Percentiles rank a stretch among this genome's conserved stretches.
These are phyloP conservation scores for Dactylellina drechsleri DNA, from an alignment of 2,329 filamentous ascomycete species.

Conservation along the genomic window DNA sequence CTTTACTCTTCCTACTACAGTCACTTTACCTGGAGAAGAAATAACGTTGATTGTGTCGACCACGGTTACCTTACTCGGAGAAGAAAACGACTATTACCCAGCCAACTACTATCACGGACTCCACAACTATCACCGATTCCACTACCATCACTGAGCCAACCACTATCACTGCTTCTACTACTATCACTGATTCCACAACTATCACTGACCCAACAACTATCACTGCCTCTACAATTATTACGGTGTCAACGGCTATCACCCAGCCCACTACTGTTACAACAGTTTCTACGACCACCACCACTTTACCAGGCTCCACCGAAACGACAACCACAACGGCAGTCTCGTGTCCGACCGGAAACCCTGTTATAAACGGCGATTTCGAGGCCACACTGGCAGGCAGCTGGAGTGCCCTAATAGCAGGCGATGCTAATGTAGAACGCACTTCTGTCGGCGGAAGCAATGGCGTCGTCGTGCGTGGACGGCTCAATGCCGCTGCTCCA, in stretches of 20 bases:
- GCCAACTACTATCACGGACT: constrained; percentile 7
- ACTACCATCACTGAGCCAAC: constrained; percentile 31
- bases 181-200: constrained; percentile 11
- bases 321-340: background rate
- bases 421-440: constrained; percentile 8
- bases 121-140: constrained; percentile 2
- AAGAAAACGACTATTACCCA: no score
- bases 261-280: constrained; percentile 8
- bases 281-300: background rate
- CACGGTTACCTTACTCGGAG: no score
- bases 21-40: no score
- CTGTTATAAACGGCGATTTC: constrained; percentile 24
- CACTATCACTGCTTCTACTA: constrained; percentile 17
- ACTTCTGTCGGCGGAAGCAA: background rate
- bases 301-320: background rate
- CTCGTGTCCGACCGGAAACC: constrained; percentile 11
- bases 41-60: no score
- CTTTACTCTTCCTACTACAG: no score
- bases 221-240: background rate
- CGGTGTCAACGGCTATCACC: background rate
- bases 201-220: constrained; percentile 12
- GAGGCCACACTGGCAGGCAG: background rate
- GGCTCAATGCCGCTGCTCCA: background rate
- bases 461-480: background rate
- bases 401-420: background rate